Percentiles rank a stretch among this genome's conserved stretches.
Evolutionary conservation across 768 basidiomycete genomes (phyloP).

Genomic region (Mycena belliarum): DNA sequence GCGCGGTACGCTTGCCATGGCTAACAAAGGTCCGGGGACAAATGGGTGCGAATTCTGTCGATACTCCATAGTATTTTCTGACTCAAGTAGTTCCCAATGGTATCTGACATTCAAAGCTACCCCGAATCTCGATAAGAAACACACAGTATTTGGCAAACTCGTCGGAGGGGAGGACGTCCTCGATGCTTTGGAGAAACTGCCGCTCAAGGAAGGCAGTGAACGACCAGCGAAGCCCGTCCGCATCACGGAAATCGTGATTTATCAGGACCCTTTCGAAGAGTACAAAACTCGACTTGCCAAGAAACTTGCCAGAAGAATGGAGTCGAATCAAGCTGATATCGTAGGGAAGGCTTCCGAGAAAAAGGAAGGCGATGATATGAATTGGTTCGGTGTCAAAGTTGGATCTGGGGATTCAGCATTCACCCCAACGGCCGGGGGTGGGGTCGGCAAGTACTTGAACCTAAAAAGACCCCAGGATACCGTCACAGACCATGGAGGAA

Average conservation of each 20-base stretch:
- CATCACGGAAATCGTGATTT: conserved; percentile 85
- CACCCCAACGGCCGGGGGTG: conserved; percentile 38
- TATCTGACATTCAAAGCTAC: conserved; percentile 87
- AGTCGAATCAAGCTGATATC: conserved; percentile 37
- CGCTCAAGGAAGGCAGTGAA: conserved; percentile 82
- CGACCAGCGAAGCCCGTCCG: conserved; percentile 82
- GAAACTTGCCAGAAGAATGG: conserved; percentile 64
- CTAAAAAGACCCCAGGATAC: conserved; percentile 47
- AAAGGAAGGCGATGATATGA: conserved; percentile 66
- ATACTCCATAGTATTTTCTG: not conserved
- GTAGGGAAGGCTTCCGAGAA: conserved; percentile 41
- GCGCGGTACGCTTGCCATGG: conserved; percentile 90
- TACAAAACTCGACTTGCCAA: conserved; percentile 84
- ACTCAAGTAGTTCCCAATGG: conserved; percentile 74
- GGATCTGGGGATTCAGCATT: conserved; percentile 44
- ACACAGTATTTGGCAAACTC: conserved; percentile 95
- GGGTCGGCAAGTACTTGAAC: conserved; percentile 81
- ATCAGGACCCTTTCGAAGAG: conserved; percentile 94
- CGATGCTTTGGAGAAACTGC: conserved; percentile 78
- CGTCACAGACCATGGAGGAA: conserved; percentile 13
- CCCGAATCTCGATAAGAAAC: conserved; percentile 87
- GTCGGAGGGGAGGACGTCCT: conserved; percentile 95
- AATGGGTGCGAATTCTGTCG: conserved; percentile 63
- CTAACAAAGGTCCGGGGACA: conserved; percentile 89
- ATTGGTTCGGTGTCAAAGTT: conserved; percentile 91